phyloP scores from a whole-genome alignment of 2,329 filamentous ascomycete species.

The Cyphellophora attinorum region DNA sequence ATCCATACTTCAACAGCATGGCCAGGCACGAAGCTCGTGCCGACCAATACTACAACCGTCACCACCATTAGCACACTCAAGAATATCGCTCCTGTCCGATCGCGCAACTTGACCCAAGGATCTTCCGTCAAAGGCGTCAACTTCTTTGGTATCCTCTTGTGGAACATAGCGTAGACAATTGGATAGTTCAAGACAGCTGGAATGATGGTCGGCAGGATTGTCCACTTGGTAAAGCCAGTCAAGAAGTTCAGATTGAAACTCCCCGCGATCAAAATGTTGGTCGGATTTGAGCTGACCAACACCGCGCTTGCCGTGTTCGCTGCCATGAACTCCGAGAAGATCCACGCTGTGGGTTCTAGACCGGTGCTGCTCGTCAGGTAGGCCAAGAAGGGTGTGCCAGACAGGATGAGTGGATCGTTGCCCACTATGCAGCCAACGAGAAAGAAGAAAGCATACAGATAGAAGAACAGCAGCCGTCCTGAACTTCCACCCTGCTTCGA shows the following conservation, averaged over 20 bases:
- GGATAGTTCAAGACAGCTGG: conserved; percentile 17
- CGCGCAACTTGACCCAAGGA: conserved; percentile 18
- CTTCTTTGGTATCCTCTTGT: conserved; percentile 17
- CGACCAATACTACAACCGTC: conserved; percentile 18
- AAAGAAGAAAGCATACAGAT: conserved; percentile 18
- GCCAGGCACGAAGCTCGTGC: conserved; percentile 18
- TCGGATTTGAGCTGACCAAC: conserved; percentile 68
- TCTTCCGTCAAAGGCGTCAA: conserved; percentile 15
- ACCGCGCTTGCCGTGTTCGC: conserved; percentile 60
- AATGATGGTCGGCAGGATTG: conserved; percentile 17
- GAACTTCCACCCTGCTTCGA: conserved; percentile 18
- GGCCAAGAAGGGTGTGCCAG: conserved; percentile 18
- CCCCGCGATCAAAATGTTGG: conserved; percentile 25
- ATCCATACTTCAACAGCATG: conserved; percentile 18
- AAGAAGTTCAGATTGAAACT: conserved; percentile 18
- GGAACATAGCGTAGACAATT: conserved; percentile 20
- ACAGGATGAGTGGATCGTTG: conserved; percentile 18
- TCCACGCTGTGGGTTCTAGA: conserved; percentile 16
- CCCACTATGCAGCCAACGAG: conserved; percentile 17
- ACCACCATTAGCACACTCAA: conserved; percentile 17
- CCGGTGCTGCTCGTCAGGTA: conserved; percentile 17
- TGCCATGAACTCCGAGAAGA: conserved; percentile 20
- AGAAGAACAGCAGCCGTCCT: conserved; percentile 16
- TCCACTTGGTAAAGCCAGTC: conserved; percentile 19
- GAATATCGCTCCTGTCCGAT: conserved; percentile 14